Evolutionary conservation across 768 basidiomycete species (phyloP), one percentile per base, ranked within the genome.

Genomic region (Pulveroboletus frians): DNA sequence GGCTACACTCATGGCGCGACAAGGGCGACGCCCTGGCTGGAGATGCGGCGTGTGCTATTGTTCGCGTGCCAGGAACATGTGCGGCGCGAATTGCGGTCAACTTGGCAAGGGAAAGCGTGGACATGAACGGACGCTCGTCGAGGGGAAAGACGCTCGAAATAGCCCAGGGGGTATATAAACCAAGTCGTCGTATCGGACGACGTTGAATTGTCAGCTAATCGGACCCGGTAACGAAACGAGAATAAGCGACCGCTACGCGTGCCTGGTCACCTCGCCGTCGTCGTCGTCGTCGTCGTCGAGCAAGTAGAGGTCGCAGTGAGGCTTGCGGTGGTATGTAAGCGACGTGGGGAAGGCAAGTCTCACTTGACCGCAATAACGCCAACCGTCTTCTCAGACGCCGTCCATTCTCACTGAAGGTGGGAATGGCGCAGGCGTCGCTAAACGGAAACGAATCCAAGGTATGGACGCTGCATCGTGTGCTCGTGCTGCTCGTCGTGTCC

Each of bases 11-110:
- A 53, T 74, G 76, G 39, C 81, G 73, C 46, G 72, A 74, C 59
- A 81, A 76, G 9, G 83, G 76, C 6, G 79, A 56, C 4, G 81
- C 77, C 50, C 72, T 75, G 40, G 60, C 61, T 2, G 64, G 49
- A 29, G 60, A 50, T 2, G 65, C 51, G 34, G 72, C 69, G 45
- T 67, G 59, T 60, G 60, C 50, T 52, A 64, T 62, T 42, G 61
- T 42, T 46, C 59, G 59, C n/a, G 56, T 49, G 43, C 55, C 54
- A n/a, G 53, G 44, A 40, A 49, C 21, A 9, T 48, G 41, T 17
- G 34, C 4, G 13, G 44, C 49, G 43, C 57, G 57, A n/a, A 50
- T 35, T 32, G 58, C 47, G 37, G 42, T 11, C 45, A 35, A 35
- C 60, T 43, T 63, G 49, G 51, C 52, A 20, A 59, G 38, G 27